These are phyloP conservation scores for Martensiomyces pterosporus DNA, from an alignment of 192 early-diverging fungal species.

Conservation along the genomic window DNA sequence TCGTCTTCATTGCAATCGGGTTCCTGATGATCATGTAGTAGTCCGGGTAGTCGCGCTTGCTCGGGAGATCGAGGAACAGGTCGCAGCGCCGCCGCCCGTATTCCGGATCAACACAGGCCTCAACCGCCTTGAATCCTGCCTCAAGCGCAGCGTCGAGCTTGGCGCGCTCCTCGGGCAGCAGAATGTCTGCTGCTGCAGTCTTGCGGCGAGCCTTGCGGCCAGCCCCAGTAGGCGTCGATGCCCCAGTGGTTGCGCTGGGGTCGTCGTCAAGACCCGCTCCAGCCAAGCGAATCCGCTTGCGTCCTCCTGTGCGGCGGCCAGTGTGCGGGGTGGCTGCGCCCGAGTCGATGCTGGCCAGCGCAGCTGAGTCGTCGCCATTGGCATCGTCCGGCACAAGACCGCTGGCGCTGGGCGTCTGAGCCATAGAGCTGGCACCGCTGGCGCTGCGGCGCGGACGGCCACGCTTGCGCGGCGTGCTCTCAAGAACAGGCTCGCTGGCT, in stretches of 20 bases:
- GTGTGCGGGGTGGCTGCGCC: conserved; percentile 18
- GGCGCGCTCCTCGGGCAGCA: conserved; percentile 30
- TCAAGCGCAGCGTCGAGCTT: conserved; percentile 28
- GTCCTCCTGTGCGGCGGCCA: conserved; percentile 5
- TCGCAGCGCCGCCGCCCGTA: conserved; percentile 58
- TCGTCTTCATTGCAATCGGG: conserved; percentile 88
- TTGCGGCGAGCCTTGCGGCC: conserved; percentile 33
- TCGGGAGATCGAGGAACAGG: conserved; percentile 75
- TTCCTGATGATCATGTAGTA: conserved; percentile 88
- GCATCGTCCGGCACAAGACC: neutral
- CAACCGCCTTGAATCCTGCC: conserved; percentile 29
- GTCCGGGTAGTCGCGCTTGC: conserved; percentile 71
- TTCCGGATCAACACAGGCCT: conserved; percentile 29
- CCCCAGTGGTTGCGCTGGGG: neutral
- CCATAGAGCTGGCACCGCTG: conserved; percentile 2
- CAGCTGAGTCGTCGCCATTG: conserved; percentile 1
- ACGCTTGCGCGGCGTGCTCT: conserved; percentile 14
- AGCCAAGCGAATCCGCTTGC: conserved; percentile 17
- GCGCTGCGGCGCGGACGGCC: conserved; percentile 10
- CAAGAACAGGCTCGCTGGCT: neutral
- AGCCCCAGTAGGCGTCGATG: neutral
- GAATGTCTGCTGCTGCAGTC: conserved; percentile 29
- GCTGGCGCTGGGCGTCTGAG: neutral
- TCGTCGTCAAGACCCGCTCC: neutral
- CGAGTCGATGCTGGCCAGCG: too few species aligned